These are phyloP conservation scores for Aspergillus terreus DNA, from an alignment of 2,329 filamentous ascomycete species.

Conservation along the genomic window DNA sequence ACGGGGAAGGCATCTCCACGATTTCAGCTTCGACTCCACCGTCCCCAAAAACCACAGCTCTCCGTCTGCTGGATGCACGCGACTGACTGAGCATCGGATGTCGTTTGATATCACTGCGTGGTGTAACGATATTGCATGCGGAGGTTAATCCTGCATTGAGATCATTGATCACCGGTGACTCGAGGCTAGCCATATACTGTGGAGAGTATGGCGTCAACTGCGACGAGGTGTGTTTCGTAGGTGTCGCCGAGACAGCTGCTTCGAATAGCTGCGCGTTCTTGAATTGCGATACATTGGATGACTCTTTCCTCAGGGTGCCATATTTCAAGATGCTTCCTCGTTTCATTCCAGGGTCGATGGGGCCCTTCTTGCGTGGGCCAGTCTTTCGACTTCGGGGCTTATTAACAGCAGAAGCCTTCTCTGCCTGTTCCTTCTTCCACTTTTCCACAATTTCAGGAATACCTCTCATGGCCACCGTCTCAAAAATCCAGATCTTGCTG, in stretches of 20 bases:
- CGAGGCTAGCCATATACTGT: constrained; percentile 6
- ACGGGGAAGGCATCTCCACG: constrained; percentile 2
- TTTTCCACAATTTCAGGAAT: constrained; percentile 62
- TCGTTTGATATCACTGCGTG: constrained; percentile 17
- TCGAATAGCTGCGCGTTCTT: constrained; percentile 29
- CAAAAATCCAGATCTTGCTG: constrained; percentile 66
- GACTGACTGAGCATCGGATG: constrained; percentile 13
- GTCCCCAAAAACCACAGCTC: constrained; percentile 4
- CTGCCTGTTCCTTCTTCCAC: constrained; percentile 52
- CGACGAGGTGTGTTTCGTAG: constrained; percentile 12
- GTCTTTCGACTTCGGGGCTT: constrained; percentile 24
- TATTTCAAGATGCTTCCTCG: constrained; percentile 40
- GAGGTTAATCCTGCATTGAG: constrained; percentile 25
- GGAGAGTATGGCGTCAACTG: constrained; percentile 11
- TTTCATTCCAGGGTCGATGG: constrained; percentile 40
- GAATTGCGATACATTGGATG: constrained; percentile 24
- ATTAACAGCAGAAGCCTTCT: constrained; percentile 28
- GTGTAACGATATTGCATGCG: constrained; percentile 15
- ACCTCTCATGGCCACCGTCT: constrained; percentile 60
- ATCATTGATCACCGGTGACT: constrained; percentile 17
- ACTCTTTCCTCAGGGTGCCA: constrained; percentile 36
- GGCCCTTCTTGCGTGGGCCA: constrained; percentile 32
- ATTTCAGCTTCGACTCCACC: neutral
- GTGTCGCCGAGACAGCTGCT: constrained; percentile 20
- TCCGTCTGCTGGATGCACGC: constrained; percentile 8